Evolutionary conservation across 345 rosid genomes (phyloP), one percentile per base, ranked within the genome.

Genomic region (Lepidium africanum): DNA sequence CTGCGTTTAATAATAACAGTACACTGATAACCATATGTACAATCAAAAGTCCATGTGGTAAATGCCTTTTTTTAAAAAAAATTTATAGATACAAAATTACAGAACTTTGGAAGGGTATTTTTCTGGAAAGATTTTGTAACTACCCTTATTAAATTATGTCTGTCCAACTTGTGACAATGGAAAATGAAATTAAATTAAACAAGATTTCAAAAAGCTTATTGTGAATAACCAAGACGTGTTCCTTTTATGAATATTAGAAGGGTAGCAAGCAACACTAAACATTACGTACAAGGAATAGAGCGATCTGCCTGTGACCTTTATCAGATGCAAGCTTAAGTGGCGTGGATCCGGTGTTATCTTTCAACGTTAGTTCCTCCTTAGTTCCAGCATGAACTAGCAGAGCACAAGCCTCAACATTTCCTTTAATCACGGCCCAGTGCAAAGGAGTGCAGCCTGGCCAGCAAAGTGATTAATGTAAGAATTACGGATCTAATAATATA

Each of bases 381-480:
- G 87, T 80, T 74, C 99, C 97, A 53, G 95, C 90, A 81, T 87
- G 97, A 41, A 89, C 91, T 55, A 94, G 95, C 63, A 91, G 76
- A 48, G 89, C 72, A 78, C 86, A 87, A 30, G 88, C 92, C 79
- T 94, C 99, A 19, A 79, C 79, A 76, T 88, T 85, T 75, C 92
- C 96, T 73, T 78, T 79, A 58, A 86, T 38, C 27, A 81, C 96
- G 63, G 99, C 99, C 97, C 96, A 91, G 67, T 94, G 99, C 83
- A 91, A 81, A 59, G 99, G 99, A 30, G 97, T 91, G 75, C 95
- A 91, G 53, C 99, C 99, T 94, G 73, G 68, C 61, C 59, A 71
- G 67, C 68, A 65, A 13, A 43, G 61, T 42, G 21, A 55, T 4
- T 21, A 36, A 32, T 12, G 43, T 57, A 64, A 69, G 71, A 63